These are phyloP conservation scores for Akanthomyces muscarius DNA, from an alignment of 2,329 filamentous ascomycete genomes.

Conservation along the genomic window DNA sequence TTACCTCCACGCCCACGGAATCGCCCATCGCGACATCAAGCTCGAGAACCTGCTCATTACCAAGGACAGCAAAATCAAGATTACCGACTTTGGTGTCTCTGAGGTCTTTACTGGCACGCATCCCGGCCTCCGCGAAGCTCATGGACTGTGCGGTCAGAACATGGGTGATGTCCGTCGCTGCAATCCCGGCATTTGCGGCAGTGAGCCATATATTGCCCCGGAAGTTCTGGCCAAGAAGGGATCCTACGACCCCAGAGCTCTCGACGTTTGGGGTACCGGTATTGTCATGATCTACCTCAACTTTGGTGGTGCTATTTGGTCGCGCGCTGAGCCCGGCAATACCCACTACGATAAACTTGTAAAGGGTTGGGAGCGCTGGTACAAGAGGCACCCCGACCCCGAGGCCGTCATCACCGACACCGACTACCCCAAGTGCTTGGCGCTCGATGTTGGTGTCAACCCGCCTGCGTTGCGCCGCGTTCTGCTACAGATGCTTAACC, in stretches of 20 bases:
- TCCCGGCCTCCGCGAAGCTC: conserved; percentile 69
- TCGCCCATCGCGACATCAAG: conserved; percentile 89
- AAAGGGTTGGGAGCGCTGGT: conserved; percentile 65
- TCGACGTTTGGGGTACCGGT: conserved; percentile 84
- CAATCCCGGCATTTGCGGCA: conserved; percentile 77
- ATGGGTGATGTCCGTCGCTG: conserved; percentile 70
- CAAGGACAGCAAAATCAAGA: conserved; percentile 77
- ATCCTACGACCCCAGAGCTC: conserved; percentile 66
- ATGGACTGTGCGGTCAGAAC: conserved; percentile 68
- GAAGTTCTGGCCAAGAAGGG: conserved; percentile 70
- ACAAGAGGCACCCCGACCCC: conserved; percentile 46
- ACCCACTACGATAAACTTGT: conserved; percentile 62
- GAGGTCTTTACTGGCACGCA: conserved; percentile 82
- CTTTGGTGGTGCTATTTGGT: conserved; percentile 71
- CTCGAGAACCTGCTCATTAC: conserved; percentile 80
- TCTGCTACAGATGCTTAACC: conserved; percentile 78
- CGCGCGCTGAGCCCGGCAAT: conserved; percentile 55
- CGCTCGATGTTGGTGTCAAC: conserved; percentile 62
- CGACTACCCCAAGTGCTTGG: conserved; percentile 61
- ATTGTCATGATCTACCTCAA: conserved; percentile 77
- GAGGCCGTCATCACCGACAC: conserved; percentile 46
- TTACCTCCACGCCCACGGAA: conserved; percentile 78
- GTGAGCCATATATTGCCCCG: conserved; percentile 80
- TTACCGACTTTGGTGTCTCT: conserved; percentile 87
- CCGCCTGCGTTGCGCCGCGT: conserved; percentile 66